These are phyloP conservation scores for Cystofilobasidium capitatum DNA, from an alignment of 768 basidiomycete species.

Conservation along the genomic window DNA sequence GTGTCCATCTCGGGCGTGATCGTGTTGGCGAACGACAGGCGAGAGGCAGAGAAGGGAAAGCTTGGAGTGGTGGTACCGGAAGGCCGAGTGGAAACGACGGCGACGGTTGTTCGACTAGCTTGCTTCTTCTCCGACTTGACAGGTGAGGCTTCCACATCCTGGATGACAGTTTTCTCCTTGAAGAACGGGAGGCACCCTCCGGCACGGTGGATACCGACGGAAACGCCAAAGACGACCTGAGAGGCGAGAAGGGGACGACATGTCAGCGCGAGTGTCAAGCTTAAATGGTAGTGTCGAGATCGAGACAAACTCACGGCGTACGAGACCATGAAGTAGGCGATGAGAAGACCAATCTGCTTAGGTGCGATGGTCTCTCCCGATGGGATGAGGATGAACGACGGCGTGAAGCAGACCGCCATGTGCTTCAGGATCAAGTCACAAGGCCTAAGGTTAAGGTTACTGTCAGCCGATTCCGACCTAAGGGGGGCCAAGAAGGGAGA, in stretches of 20 bases:
- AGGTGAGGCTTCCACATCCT: neutral
- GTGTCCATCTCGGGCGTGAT: neutral
- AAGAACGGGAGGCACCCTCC: slow-evolving; percentile 6
- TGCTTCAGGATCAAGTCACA: slow-evolving; percentile 24
- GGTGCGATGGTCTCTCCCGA: neutral
- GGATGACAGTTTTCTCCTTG: neutral
- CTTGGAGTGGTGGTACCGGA: neutral
- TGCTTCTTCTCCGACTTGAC: neutral
- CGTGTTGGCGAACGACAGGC: neutral
- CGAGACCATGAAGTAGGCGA: slow-evolving; percentile 14
- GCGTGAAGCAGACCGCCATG: slow-evolving; percentile 22
- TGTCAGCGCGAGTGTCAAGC: neutral
- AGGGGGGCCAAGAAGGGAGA: neutral
- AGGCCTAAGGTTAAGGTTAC: neutral
- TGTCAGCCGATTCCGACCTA: neutral
- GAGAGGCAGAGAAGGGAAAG: neutral
- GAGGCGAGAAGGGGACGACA: neutral
- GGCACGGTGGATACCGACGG: neutral
- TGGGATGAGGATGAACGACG: slow-evolving; percentile 16
- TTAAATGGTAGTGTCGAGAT: neutral
- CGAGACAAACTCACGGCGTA: slow-evolving; percentile 6
- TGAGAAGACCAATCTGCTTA: slow-evolving; percentile 6
- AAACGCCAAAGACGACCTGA: slow-evolving; percentile 16
- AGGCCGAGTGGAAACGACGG: neutral
- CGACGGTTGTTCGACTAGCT: neutral